Conservation (phyloP, 75 land plant genomes). For the Pinus albicaulis region DNA sequence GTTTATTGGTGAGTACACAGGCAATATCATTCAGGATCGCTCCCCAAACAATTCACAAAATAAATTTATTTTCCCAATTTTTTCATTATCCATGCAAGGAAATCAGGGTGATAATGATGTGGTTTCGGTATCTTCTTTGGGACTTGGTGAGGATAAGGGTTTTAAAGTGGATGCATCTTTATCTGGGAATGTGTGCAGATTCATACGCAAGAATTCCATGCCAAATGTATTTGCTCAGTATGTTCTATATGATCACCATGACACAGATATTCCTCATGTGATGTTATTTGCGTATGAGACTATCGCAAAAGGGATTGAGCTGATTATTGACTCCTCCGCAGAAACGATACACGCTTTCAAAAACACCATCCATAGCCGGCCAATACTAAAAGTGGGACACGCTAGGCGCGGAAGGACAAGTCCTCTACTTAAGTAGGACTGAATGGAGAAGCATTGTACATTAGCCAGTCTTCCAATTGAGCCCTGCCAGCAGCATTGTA, state of each 20-base stretch:
- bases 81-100: constrained; percentile 32
- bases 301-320: constrained; percentile 72
- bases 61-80: constrained; percentile 40
- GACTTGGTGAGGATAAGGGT: constrained; percentile 22
- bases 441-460: background rate
- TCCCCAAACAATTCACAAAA: constrained; percentile 19
- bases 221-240: constrained; percentile 86
- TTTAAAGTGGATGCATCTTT: constrained; percentile 69
- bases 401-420: too few relatives aligned
- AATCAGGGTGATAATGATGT: constrained; percentile 57
- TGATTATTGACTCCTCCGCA: constrained; percentile 3
- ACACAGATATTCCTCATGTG: constrained; percentile 57
- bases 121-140: constrained; percentile 17
- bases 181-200: constrained; percentile 67
- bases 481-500: too few relatives aligned
- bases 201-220: constrained; percentile 62
- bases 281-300: constrained; percentile 87
- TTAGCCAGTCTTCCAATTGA: too few relatives aligned
- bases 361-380: background rate
- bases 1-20: constrained; percentile 82
- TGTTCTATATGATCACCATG: constrained; percentile 68
- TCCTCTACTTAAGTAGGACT: too few relatives aligned
- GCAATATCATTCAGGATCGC: constrained; percentile 46
- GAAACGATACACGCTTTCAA: too few relatives aligned
- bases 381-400: background rate